Conservation (phyloP, 345 rosid genomes). For the Ceriops zippeliana region DNA sequence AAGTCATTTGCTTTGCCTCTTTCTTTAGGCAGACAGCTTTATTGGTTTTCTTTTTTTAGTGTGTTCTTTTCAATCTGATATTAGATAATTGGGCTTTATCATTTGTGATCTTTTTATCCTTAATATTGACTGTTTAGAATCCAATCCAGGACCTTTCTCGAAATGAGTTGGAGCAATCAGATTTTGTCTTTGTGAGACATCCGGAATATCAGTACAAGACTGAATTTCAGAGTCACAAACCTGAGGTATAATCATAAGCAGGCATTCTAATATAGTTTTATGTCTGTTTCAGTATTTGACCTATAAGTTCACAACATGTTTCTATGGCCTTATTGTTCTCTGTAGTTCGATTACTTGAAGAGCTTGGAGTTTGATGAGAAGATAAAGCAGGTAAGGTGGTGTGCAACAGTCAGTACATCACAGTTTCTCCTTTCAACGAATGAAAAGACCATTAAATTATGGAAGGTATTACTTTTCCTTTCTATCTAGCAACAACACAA, state of each 20-base stretch:
- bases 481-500: background rate
- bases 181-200: constrained; percentile 26
- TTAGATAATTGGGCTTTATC: background rate
- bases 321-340: background rate
- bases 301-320: background rate
- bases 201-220: constrained; percentile 55
- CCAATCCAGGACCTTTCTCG: constrained; percentile 23
- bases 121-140: constrained; percentile 30
- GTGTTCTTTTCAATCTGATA: too few species aligned
- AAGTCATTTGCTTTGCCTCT: constrained; percentile 3
- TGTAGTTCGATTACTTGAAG: constrained; percentile 65
- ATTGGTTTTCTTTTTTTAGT: too few species aligned
- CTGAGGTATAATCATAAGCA: constrained; percentile 39
- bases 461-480: constrained; percentile 46
- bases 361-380: constrained; percentile 75
- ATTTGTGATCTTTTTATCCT: constrained; percentile 22
- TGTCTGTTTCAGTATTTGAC: background rate
- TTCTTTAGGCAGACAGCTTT: constrained; percentile 19
- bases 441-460: constrained; percentile 66
- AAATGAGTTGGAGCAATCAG: constrained; percentile 48
- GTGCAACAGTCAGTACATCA: constrained; percentile 42
- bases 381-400: constrained; percentile 56
- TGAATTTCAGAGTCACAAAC: constrained; percentile 73
- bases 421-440: constrained; percentile 56
- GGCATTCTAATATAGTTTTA: background rate